A percentile compares a stretch with the other conserved stretches of the same genome.
phyloP scores from a whole-genome alignment of 257 asterid species.

The Capsicum baccatum region DNA sequence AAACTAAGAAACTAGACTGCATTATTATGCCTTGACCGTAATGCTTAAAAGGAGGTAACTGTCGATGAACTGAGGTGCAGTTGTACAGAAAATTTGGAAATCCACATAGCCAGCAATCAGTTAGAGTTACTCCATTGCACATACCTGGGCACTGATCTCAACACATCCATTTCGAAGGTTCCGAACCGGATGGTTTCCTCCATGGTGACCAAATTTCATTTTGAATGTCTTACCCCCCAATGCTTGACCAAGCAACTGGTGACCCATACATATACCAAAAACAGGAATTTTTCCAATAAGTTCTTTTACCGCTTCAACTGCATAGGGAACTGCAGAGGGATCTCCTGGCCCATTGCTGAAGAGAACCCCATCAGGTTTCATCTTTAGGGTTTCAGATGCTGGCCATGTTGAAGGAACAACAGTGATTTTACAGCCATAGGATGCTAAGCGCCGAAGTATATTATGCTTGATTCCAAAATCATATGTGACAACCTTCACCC shows the following conservation, averaged over 20 bases:
- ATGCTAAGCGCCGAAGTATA: constrained; percentile 86
- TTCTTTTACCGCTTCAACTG: constrained; percentile 83
- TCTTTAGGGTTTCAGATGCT: constrained; percentile 78
- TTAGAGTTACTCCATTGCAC: constrained; percentile 24
- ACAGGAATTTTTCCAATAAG: constrained; percentile 82
- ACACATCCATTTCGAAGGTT: constrained; percentile 76
- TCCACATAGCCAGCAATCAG: background rate
- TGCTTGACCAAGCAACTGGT: constrained; percentile 97
- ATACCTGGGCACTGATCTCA: constrained; percentile 97
- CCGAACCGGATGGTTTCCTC: constrained; percentile 99
- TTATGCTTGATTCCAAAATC: constrained; percentile 95
- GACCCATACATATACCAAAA: constrained; percentile 99
- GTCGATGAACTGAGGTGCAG: background rate
- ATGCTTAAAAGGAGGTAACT: background rate
- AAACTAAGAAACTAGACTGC: background rate
- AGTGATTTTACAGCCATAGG: constrained; percentile 91
- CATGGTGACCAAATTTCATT: constrained; percentile 99
- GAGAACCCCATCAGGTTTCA: constrained; percentile 94
- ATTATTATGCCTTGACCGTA: background rate
- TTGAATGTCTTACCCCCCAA: constrained; percentile 97
- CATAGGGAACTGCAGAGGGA: constrained; percentile 98
- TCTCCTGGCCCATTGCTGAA: constrained; percentile 99
- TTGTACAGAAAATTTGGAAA: background rate
- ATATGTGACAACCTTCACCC: constrained; percentile 85
- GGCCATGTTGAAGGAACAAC: constrained; percentile 97